Conservation (phyloP, 768 basidiomycete genomes). For the Podaxis sp. region DNA sequence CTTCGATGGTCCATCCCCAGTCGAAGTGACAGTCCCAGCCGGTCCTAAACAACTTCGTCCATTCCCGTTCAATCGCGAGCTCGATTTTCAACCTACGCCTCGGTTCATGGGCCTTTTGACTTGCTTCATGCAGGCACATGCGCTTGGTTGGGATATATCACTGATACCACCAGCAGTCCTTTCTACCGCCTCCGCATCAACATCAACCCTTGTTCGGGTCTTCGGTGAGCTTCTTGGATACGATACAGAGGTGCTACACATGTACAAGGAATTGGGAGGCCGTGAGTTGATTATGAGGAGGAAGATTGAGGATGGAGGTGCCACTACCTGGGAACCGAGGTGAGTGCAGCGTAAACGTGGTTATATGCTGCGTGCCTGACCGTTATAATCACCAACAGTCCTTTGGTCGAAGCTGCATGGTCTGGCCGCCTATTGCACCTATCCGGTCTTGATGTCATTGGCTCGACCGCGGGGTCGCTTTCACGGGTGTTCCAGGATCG, state of each 20-base stretch:
- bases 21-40: constrained; percentile 43
- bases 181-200: constrained; percentile 62
- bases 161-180: constrained; percentile 55
- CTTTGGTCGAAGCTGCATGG: constrained; percentile 59
- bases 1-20: constrained; percentile 36
- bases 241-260: constrained; percentile 54
- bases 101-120: constrained; percentile 60
- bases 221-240: constrained; percentile 62
- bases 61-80: constrained; percentile 40
- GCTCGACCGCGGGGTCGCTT: constrained; percentile 61
- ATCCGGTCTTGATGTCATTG: constrained; percentile 61
- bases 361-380: not conserved
- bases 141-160: constrained; percentile 64
- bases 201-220: constrained; percentile 50
- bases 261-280: constrained; percentile 71
- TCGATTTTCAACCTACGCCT: constrained; percentile 43
- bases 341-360: constrained; percentile 19
- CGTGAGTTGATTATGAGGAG: constrained; percentile 64
- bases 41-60: constrained; percentile 44
- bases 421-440: constrained; percentile 56
- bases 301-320: constrained; percentile 54
- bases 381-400: constrained; percentile 26
- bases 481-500: constrained; percentile 59
- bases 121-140: constrained; percentile 59
- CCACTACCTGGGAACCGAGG: constrained; percentile 63